These are phyloP conservation scores for Artemisia tridentata DNA, from an alignment of 129 eudicot species.

Conservation along the genomic window DNA sequence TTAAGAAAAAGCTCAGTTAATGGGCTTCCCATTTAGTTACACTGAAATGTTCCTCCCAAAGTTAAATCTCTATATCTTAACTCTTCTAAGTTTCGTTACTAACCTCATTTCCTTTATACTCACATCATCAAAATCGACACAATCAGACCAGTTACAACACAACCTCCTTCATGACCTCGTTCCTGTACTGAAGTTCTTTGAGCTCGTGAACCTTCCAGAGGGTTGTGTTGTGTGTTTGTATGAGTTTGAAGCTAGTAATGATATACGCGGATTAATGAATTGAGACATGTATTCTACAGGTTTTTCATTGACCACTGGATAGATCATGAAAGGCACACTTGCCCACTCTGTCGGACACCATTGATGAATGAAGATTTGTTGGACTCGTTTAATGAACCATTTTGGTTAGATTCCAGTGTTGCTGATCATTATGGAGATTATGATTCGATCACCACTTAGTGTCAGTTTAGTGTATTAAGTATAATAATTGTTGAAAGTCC, in stretches of 20 bases:
- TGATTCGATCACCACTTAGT: no score
- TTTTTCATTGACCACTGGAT: constrained; percentile 82
- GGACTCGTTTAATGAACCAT: no score
- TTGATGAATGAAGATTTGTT: constrained; percentile 35
- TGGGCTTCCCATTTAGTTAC: no score
- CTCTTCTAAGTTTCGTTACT: constrained; percentile 24
- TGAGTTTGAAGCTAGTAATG: constrained; percentile 55
- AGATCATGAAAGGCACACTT: constrained; percentile 77
- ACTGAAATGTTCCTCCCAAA: no score
- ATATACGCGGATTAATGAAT: constrained; percentile 71
- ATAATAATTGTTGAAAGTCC: no score
- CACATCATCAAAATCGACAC: constrained; percentile 14
- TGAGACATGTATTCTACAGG: constrained; percentile 76
- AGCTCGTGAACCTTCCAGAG: constrained; percentile 47
- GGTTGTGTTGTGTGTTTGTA: constrained; percentile 69
- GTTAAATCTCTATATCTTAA: no score
- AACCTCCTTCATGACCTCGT: constrained; percentile 61
- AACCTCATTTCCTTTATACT: constrained; percentile 38
- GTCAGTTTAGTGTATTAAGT: no score
- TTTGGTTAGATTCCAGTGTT: no score
- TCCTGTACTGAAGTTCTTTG: constrained; percentile 56
- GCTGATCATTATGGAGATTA: no score
- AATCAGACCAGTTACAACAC: constrained; percentile 21
- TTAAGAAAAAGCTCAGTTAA: no score
- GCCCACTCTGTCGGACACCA: constrained; percentile 75